These are phyloP conservation scores for Metschnikowia vanudenii DNA, from an alignment of 805 yeast genomes.

Conservation along the genomic window DNA sequence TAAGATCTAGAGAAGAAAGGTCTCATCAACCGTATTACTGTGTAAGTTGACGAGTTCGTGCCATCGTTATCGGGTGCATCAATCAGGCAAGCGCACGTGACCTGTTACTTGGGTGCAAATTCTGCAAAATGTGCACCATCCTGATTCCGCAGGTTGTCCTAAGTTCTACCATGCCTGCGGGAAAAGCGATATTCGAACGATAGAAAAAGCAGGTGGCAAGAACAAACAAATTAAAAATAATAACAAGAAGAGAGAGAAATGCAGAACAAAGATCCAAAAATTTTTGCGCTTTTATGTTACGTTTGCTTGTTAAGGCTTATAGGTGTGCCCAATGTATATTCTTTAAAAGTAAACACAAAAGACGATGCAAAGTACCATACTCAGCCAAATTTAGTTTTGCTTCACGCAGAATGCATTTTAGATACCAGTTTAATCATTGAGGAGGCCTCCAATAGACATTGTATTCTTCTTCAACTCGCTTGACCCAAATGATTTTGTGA, in stretches of 20 bases:
- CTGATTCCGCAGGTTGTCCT: not conserved
- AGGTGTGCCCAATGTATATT: not conserved
- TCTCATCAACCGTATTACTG: not conserved
- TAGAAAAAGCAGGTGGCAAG: no score
- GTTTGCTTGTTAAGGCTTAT: not conserved
- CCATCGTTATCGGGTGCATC: conserved; percentile 8
- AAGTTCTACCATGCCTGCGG: not conserved
- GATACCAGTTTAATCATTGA: conserved; percentile 24
- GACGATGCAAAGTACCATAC: not conserved
- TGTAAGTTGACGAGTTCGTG: not conserved
- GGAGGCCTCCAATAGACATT: conserved; percentile 41
- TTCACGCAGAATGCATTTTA: not conserved
- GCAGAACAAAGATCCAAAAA: no score
- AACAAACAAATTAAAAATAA: no score
- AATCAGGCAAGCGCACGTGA: conserved; percentile 24
- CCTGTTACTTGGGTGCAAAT: conserved; percentile 16
- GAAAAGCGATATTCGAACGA: no score
- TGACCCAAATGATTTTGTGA: conserved; percentile 17
- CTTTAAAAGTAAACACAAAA: not conserved
- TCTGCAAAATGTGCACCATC: not conserved
- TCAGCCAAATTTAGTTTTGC: not conserved
- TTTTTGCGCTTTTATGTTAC: no score
- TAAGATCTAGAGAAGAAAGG: not conserved
- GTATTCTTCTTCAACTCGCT: conserved; percentile 19
- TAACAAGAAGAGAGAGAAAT: no score